These are phyloP conservation scores for Diaporthe capsici DNA, from an alignment of 2,329 filamentous ascomycete species.

Conservation along the genomic window DNA sequence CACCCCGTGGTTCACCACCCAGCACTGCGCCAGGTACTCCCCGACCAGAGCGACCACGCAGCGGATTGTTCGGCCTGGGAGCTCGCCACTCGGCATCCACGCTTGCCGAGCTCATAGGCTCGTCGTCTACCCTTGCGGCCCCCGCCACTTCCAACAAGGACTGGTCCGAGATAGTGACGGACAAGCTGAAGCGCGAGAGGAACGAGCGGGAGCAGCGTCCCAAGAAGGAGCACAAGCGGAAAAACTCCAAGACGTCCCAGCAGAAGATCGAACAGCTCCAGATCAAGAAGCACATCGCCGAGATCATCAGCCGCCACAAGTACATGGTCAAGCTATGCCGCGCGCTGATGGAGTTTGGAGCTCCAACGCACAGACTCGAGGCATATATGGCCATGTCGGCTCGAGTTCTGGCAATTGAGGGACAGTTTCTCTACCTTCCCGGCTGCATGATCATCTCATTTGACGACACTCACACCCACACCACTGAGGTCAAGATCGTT, in stretches of 20 bases:
- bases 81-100: slow-evolving; percentile 62
- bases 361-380: slow-evolving; percentile 91
- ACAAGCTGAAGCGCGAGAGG: slow-evolving; percentile 41
- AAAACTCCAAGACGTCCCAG: slow-evolving; percentile 35
- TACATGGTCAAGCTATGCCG: slow-evolving; percentile 89
- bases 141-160: slow-evolving; percentile 56
- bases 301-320: slow-evolving; percentile 82
- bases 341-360: slow-evolving; percentile 90
- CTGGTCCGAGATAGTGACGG: slow-evolving; percentile 57
- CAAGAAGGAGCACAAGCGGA: slow-evolving; percentile 44
- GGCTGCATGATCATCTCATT: slow-evolving; percentile 97
- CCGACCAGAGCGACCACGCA: slow-evolving; percentile 46
- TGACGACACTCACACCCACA: slow-evolving; percentile 80
- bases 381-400: slow-evolving; percentile 94
- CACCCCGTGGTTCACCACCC: slow-evolving; percentile 57
- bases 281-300: slow-evolving; percentile 72
- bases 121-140: slow-evolving; percentile 66
- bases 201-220: slow-evolving; percentile 40
- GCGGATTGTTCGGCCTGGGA: slow-evolving; percentile 58
- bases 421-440: slow-evolving; percentile 90
- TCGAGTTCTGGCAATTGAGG: slow-evolving; percentile 87
- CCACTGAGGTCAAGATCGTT: slow-evolving; percentile 84
- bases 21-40: slow-evolving; percentile 54
- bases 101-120: slow-evolving; percentile 66
- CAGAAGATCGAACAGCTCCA: slow-evolving; percentile 51